Percentiles rank a stretch among this genome's conserved stretches.
phyloP scores from a whole-genome alignment of 2,329 filamentous ascomycete species.

The Camillea tinctor region DNA sequence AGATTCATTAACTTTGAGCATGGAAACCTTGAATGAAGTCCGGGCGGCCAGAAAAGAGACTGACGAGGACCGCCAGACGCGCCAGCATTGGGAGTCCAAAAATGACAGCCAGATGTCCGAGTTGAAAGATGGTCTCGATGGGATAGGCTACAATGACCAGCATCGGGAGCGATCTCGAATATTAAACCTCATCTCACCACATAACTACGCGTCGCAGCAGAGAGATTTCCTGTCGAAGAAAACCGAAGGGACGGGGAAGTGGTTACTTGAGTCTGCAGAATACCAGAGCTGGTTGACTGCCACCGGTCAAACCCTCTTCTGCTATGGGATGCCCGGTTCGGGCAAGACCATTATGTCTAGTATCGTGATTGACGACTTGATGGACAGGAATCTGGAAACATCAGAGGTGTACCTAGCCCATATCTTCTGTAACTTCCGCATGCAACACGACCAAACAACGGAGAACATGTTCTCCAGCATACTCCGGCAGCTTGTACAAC shows the following conservation, averaged over 20 bases:
- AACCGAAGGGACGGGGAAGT: not conserved
- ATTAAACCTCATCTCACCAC: not conserved
- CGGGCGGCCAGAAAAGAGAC: not conserved
- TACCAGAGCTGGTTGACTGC: not conserved
- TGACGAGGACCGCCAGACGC: not conserved
- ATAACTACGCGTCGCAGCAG: slow-evolving; percentile 1
- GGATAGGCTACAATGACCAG: not conserved
- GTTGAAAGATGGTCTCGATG: not conserved
- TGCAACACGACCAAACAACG: not conserved
- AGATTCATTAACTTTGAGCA: not conserved
- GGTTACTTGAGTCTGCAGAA: not conserved
- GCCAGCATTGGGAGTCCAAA: not conserved
- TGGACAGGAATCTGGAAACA: not conserved
- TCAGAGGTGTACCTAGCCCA: not conserved
- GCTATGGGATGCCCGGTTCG: slow-evolving; percentile 1
- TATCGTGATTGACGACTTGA: slow-evolving; percentile 1
- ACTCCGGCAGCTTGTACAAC: not conserved
- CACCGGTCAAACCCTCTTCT: not conserved
- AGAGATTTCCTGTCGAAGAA: not conserved
- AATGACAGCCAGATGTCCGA: not conserved
- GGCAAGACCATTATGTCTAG: slow-evolving; percentile 1
- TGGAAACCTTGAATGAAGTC: not conserved
- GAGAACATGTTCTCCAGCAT: not conserved
- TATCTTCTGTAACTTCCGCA: slow-evolving; percentile 2
- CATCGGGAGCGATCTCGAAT: not conserved